Percentiles rank a stretch among this genome's conserved stretches.
phyloP scores from a whole-genome alignment of 1,139 yeast genomes.

The Geotrichum candidum region DNA sequence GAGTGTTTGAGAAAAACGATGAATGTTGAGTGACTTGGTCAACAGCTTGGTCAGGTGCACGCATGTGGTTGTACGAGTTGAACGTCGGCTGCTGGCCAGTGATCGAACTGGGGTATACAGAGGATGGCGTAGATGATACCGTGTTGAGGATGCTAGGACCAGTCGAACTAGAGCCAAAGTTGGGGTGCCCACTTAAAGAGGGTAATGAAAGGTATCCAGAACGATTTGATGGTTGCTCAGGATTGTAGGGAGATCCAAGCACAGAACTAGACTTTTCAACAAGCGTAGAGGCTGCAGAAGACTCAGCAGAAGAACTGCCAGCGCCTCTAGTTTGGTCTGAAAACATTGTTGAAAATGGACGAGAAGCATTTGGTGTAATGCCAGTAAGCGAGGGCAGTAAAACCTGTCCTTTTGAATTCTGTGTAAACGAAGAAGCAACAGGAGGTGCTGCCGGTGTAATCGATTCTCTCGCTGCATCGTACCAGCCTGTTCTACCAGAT shows the following conservation, averaged over 20 bases:
- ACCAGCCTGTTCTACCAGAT: not conserved
- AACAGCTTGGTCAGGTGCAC: conserved; percentile 9
- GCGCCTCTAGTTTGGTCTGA: not conserved
- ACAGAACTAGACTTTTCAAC: not conserved
- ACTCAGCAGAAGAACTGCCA: not conserved
- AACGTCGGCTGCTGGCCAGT: conserved; percentile 10
- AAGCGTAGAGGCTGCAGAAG: not conserved
- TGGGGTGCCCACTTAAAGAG: not conserved
- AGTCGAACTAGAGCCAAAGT: not conserved
- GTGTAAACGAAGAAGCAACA: not conserved
- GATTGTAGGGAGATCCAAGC: not conserved
- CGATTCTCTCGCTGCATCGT: conserved; percentile 3
- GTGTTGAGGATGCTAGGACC: not conserved
- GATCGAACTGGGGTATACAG: conserved; percentile 8
- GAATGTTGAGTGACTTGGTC: conserved; percentile 8
- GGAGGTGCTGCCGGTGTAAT: conserved; percentile 6
- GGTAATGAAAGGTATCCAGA: conserved; percentile 4
- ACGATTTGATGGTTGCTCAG: conserved; percentile 1
- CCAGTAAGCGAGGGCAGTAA: conserved; percentile 12
- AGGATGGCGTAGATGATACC: not conserved
- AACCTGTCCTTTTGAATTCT: conserved; percentile 5
- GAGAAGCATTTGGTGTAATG: not conserved
- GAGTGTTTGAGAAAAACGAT: conserved; percentile 9
- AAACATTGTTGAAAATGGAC: not conserved
- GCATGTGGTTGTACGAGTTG: conserved; percentile 10